Base-by-base conservation (phyloP, 768 basidiomycete genomes). In the Russula sp. region DNA sequence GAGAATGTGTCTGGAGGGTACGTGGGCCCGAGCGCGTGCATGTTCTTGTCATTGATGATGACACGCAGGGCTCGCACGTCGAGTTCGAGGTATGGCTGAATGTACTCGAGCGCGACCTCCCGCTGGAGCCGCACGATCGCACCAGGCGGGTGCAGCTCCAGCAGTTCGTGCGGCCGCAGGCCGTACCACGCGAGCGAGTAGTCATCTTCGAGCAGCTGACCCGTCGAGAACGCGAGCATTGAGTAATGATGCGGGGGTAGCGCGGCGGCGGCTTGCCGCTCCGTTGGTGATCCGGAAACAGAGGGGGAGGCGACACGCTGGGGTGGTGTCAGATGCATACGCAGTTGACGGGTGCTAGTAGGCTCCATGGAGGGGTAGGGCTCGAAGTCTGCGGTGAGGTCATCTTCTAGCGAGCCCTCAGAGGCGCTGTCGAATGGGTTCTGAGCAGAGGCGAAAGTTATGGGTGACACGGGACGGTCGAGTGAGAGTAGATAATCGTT, bases 201-300 rank as follows among this genome's bases (percentile, higher is more conserved):
- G 22, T 86, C 83, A 68, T 89, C 87, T 67, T 90, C 85, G 35
- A 90, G 79, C 14, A 87, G 72, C 65, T 86, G 79, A 4, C 86
- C 86, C 0, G 87, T 87, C 2, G 86, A 81, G 67, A 85, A 89
- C 1, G 84, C 80, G 18, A 88, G 68, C 13, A 90, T 75, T 0
- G 78, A 77, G 70, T 81, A 85, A 53, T 74, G 73, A 43, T 71
- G 67, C 14, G 53, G n/a, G 57, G 51, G 38, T 0, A 42, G 32
- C 14, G 56, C 20, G 6, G 41, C 20, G 6, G 41, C 35, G 16
- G 55, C 2, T 13, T 20, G 38, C 3, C n/a, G 43, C 18, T 52
- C 48, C 20, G 32, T 29, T 22, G 61, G 39, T 13, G 51, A 49
- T 25, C 22, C 43, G 16, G 36, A 13, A 29, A 49, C 22, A 46